Base-by-base conservation (phyloP, 306 rosid species). In the Parietaria judaica region DNA sequence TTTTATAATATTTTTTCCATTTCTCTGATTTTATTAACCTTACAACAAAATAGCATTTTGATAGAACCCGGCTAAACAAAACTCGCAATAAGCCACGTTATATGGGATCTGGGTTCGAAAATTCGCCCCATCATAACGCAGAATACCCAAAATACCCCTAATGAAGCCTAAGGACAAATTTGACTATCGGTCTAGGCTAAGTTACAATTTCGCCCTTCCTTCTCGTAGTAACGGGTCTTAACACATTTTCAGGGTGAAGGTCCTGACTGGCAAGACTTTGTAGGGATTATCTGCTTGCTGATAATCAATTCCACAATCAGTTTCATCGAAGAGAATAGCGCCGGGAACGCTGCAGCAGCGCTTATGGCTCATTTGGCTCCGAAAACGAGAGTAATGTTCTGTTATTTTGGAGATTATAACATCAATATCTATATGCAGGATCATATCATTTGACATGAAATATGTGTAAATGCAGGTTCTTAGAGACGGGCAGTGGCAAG, bases 231-330 rank as follows among this genome's bases (percentile, higher is more conserved):
- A 23, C 2, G 31, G 31, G 31, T 23, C 31, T 23, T 23, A 23
- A 23, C 31, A 23, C 31, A 23, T 13, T 74, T 72, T 60, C 88
- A 88, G 96, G 94, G 90, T 51, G 62, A 81, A 49, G 96, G 94
- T 75, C 96, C 96, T 56, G 96, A 88, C 64, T 88, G 94, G 96
- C 90, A 88, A 76, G 96, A 88, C 78, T 88, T 88, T 81, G 69
- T 81, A 11, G 96, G 96, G 72, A 88, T 88, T 58, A 5, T 85
- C 68, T 79, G 89, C 79, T 69, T 88, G 17, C 79, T 88, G 52
- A 16, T 88, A 60, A 69, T 88, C 74, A 88, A 88, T 69, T 88
- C 96, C 47, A 88, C 96, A 36, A 88, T 88, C 64, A 88, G 96
- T 83, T 88, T 88, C 70, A 81, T 88, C 45, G 96, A 88, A 80